Percentiles rank a stretch among this genome's conserved stretches.
Evolutionary conservation across 2,329 filamentous ascomycete genomes (phyloP).

Genomic region (Aspergillus alliaceus): DNA sequence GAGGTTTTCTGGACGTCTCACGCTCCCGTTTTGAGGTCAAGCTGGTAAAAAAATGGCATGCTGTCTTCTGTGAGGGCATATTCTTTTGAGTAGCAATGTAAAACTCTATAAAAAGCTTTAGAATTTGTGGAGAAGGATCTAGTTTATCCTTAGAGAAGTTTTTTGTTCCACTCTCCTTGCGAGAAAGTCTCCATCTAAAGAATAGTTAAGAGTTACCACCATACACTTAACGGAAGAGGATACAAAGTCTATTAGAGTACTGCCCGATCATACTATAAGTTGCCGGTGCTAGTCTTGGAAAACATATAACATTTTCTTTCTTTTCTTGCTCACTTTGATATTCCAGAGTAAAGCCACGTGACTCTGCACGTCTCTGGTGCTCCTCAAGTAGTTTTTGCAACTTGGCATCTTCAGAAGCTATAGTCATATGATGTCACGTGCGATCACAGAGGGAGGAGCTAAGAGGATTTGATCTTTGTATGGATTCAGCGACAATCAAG

Average conservation of each 20-base stretch:
- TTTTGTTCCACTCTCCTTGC: slow-evolving; percentile 1
- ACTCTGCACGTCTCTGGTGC: not conserved
- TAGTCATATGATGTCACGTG: not conserved
- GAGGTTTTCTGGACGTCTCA: slow-evolving; percentile 12
- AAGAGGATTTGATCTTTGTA: too few relatives aligned
- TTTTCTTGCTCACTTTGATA: not conserved
- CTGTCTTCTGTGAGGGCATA: slow-evolving; percentile 7
- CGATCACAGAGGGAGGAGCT: too few relatives aligned
- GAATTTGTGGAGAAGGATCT: slow-evolving; percentile 2
- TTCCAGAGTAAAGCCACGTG: not conserved
- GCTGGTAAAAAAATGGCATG: slow-evolving; percentile 8
- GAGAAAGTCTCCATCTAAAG: slow-evolving; percentile 3
- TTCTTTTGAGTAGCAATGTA: slow-evolving; percentile 11
- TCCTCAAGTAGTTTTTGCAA: not conserved
- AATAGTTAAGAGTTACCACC: not conserved
- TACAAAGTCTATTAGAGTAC: not conserved
- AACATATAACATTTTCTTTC: not conserved
- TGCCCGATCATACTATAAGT: not conserved
- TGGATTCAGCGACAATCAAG: too few relatives aligned
- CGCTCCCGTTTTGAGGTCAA: slow-evolving; percentile 11
- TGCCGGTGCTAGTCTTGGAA: not conserved
- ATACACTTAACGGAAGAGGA: too few relatives aligned
- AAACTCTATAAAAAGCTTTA: slow-evolving; percentile 17
- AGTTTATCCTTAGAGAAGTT: slow-evolving; percentile 8
- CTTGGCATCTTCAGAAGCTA: not conserved